These are phyloP conservation scores for Suillus subalutaceus DNA, from an alignment of 768 basidiomycete genomes.

Conservation along the genomic window DNA sequence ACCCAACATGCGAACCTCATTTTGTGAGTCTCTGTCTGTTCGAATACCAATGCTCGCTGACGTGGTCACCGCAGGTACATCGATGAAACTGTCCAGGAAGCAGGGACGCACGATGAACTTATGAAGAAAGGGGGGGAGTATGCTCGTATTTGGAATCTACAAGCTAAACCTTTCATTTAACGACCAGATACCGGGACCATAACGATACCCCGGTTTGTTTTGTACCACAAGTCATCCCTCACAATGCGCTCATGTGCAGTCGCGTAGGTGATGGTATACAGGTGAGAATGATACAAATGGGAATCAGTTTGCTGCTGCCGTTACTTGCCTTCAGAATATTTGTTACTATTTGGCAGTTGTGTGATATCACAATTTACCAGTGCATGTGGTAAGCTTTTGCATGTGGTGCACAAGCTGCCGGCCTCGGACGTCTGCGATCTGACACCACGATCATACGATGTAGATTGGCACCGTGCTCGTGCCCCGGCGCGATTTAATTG, in stretches of 20 bases:
- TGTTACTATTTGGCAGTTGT: too few relatives aligned
- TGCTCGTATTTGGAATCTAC: conserved; percentile 71
- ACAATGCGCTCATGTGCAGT: neutral
- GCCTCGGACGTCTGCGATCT: too few relatives aligned
- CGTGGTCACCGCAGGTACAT: conserved; percentile 54
- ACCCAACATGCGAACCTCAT: conserved; percentile 74
- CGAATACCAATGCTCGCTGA: neutral
- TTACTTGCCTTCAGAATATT: neutral
- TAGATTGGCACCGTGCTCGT: too few relatives aligned
- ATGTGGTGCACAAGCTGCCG: neutral
- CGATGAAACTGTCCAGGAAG: conserved; percentile 65
- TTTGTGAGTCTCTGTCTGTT: conserved; percentile 44
- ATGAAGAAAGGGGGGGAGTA: conserved; percentile 63
- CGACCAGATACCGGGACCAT: neutral
- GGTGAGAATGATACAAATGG: neutral
- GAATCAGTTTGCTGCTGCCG: neutral
- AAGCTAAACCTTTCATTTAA: conserved; percentile 67
- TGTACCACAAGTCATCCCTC: neutral
- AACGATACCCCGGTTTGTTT: neutral
- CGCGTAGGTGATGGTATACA: neutral
- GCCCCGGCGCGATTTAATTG: too few relatives aligned
- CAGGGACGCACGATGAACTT: conserved; percentile 66
- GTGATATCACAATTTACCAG: too few relatives aligned
- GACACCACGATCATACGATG: too few relatives aligned
- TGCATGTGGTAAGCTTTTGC: too few relatives aligned